Percentiles rank a stretch among this genome's conserved stretches.
Conservation (phyloP, 2,329 filamentous ascomycete species). For the Fusarium verticillioides region DNA sequence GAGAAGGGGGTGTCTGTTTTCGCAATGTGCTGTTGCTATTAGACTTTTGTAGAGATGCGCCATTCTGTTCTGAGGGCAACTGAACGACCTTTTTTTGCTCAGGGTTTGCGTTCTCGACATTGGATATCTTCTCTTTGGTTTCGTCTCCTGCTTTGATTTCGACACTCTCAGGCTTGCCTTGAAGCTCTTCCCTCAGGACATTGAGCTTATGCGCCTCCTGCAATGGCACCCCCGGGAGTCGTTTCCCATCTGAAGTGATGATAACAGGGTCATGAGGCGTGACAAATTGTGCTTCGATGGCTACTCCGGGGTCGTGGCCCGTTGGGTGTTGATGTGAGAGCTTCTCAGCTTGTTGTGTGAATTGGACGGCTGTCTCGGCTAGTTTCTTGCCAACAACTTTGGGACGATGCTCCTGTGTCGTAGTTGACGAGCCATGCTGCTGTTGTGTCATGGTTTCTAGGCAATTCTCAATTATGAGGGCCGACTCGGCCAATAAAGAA, state of each 20-base stretch:
- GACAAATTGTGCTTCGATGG: constrained; percentile 71
- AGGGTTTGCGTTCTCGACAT: constrained; percentile 48
- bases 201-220: constrained; percentile 79
- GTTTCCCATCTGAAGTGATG: constrained; percentile 72
- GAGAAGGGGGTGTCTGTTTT: constrained; percentile 68
- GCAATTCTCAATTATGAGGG: neutral
- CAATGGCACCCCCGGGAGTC: constrained; percentile 75
- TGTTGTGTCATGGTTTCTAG: constrained; percentile 27
- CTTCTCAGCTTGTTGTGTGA: constrained; percentile 70
- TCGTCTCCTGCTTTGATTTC: constrained; percentile 43
- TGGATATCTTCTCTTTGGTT: constrained; percentile 42
- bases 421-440: constrained; percentile 16
- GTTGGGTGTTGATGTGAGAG: constrained; percentile 57
- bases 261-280: constrained; percentile 80
- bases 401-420: constrained; percentile 12
- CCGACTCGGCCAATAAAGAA: neutral
- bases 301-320: constrained; percentile 54
- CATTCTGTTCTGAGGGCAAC: constrained; percentile 46
- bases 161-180: constrained; percentile 44
- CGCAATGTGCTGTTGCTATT: constrained; percentile 59
- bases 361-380: constrained; percentile 62
- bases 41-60: constrained; percentile 54
- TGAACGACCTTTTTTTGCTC: constrained; percentile 40
- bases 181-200: constrained; percentile 63
- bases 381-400: constrained; percentile 41